Conservation (phyloP, 371 early-diverging fungal genomes). For the Globomyces sp. region DNA sequence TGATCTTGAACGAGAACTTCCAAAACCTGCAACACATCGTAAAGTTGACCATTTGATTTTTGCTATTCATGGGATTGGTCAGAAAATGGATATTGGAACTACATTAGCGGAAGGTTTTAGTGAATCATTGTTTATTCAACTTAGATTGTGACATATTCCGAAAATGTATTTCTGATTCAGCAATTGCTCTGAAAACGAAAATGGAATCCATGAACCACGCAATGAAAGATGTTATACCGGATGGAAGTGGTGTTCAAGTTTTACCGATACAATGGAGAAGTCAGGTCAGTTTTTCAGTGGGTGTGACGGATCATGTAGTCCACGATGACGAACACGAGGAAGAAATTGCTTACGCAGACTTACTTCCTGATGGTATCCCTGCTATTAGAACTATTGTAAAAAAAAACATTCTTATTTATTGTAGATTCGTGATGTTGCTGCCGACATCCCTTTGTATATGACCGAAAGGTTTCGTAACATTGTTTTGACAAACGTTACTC, state of each 20-base stretch:
- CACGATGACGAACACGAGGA: conserved; percentile 27
- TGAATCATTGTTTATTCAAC: no score
- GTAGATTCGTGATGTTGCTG: conserved; percentile 74
- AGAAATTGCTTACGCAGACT: conserved; percentile 61
- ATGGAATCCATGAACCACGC: background rate
- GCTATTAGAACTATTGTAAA: conserved; percentile 56
- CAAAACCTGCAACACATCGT: conserved; percentile 20
- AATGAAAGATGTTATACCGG: conserved; percentile 39
- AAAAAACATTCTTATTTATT: conserved; percentile 4
- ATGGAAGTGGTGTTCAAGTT: conserved; percentile 64
- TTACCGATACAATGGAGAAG: conserved; percentile 83
- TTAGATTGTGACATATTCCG: no score
- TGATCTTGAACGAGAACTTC: no score
- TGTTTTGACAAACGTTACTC: conserved; percentile 71
- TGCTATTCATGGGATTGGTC: conserved; percentile 82
- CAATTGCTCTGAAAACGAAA: background rate
- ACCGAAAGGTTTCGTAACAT: conserved; percentile 75
- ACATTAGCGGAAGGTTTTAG: no score
- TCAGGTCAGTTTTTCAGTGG: conserved; percentile 56
- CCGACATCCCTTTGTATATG: conserved; percentile 82
- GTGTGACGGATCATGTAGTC: conserved; percentile 64
- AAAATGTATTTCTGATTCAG: no score
- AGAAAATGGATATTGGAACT: conserved; percentile 57
- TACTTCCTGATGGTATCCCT: conserved; percentile 77
- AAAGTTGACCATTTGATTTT: conserved; percentile 73